Base-by-base conservation (phyloP, 2,329 filamentous ascomycete genomes). In the Ramularia endophylla region DNA sequence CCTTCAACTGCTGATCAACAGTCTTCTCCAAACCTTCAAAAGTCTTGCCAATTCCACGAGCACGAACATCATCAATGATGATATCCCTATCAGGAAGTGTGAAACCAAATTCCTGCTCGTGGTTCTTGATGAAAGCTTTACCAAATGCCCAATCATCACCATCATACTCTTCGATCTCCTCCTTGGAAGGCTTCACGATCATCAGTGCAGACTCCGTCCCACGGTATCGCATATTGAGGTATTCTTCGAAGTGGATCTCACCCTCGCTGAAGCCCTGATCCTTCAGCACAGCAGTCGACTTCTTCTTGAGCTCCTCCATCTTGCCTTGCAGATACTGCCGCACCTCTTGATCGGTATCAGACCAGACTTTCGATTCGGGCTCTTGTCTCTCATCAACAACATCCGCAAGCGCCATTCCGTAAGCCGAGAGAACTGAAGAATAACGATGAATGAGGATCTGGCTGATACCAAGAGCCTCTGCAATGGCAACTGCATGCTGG, bases 21-120 rank as follows among this genome's bases (percentile, higher is more conserved):
- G 85, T 90, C 68, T 86, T 83, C 46, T 87, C 85, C 20, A 83
- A 69, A 33, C 84, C 82, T 39, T 85, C 75, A 61, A 89, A 90
- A 33, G 86, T 90, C 71, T 88, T 94, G 34, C 87, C 89, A 47
- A 95, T 94, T 11, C 87, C 87, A 42, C 90, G 76, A 4, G 89
- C 85, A 29, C 89, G 81, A 3, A 95, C 85, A 61, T 95, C 89
- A 48, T 95, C 89, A 6, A 95, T 75, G 33, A 95, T 88, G 40
- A 95, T 86, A 53, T 95, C 87, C 41, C 88, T 75, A 44, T 94
- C 85, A 17, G 80, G 80, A 2, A 95, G 70, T 0, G 85, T 94
- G 58, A 95, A 95, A 0, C 88, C 88, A 58, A 95, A 95, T 59
- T 95, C 89, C 58, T 92, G 88, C 38, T 87, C 81, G 59, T 95